These are phyloP conservation scores for Tulasnella sp. DNA, from an alignment of 768 basidiomycete genomes.

Conservation along the genomic window DNA sequence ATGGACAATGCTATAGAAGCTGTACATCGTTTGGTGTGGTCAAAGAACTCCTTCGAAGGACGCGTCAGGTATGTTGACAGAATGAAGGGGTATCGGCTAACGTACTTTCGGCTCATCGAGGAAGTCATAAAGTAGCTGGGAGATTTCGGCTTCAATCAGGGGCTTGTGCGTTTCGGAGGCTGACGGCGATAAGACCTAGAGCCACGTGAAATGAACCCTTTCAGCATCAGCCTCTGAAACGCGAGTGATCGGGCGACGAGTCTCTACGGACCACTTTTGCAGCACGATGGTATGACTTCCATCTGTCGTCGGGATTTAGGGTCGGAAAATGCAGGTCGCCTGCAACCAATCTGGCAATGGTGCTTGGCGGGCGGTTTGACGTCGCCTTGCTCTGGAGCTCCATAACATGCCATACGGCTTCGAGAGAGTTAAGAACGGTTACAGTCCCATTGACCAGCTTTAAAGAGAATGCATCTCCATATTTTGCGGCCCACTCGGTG, in stretches of 20 bases:
- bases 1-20: not conserved
- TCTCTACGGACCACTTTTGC: not conserved
- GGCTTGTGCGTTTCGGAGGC: not conserved
- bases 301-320: not conserved
- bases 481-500: slow-evolving; percentile 23
- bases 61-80: not conserved
- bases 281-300: not conserved
- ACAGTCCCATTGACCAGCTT: slow-evolving; percentile 19
- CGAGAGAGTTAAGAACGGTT: slow-evolving; percentile 20
- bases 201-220: not conserved
- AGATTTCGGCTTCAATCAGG: not conserved
- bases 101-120: not conserved
- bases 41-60: not conserved
- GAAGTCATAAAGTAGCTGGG: not conserved
- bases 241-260: not conserved
- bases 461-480: slow-evolving; percentile 20
- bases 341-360: slow-evolving; percentile 20
- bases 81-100: too few relatives aligned
- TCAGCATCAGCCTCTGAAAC: not conserved
- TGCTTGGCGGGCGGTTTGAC: slow-evolving; percentile 10
- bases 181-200: not conserved
- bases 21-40: not conserved
- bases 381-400: slow-evolving; percentile 19
- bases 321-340: slow-evolving; percentile 20
- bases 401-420: slow-evolving; percentile 22